Evolutionary conservation across 805 yeast species (phyloP).

Genomic region (Barnettozyma salicaria): DNA sequence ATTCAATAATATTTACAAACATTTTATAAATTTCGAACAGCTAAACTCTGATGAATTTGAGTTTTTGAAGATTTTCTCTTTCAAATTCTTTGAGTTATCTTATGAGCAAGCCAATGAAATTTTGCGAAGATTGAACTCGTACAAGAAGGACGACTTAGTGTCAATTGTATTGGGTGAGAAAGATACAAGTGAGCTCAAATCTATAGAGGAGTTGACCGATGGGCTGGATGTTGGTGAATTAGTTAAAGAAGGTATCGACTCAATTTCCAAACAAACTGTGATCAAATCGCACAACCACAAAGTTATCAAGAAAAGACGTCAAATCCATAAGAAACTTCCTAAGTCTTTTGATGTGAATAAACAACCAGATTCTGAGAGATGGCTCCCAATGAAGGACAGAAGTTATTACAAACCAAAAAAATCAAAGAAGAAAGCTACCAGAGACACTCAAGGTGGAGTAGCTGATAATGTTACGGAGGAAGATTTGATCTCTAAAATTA

Average conservation of each 20-base stretch:
- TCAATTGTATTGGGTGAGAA: slow-evolving; percentile 26
- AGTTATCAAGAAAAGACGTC: slow-evolving; percentile 28
- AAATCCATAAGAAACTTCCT: slow-evolving; percentile 33
- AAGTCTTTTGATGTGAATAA: slow-evolving; percentile 35
- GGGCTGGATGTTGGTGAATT: slow-evolving; percentile 30
- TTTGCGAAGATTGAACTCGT: slow-evolving; percentile 26
- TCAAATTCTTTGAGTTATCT: slow-evolving; percentile 29
- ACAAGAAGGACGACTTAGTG: slow-evolving; percentile 23
- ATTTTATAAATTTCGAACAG: slow-evolving; percentile 14
- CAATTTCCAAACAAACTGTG: slow-evolving; percentile 13
- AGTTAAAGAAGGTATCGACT: slow-evolving; percentile 20
- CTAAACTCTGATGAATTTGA: slow-evolving; percentile 21
- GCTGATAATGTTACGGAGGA: slow-evolving; percentile 43
- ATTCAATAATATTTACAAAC: slow-evolving; percentile 28
- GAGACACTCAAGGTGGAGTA: slow-evolving; percentile 57
- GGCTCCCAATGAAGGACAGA: slow-evolving; percentile 88
- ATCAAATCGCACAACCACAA: slow-evolving; percentile 12
- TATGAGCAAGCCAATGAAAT: slow-evolving; percentile 10
- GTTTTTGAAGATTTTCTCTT: slow-evolving; percentile 30
- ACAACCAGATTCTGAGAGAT: slow-evolving; percentile 66
- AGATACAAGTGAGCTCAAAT: slow-evolving; percentile 17
- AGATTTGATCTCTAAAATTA: slow-evolving; percentile 15
- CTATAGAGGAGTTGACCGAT: slow-evolving; percentile 25
- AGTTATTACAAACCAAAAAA: slow-evolving; percentile 75
- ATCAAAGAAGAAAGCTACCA: slow-evolving; percentile 35